A percentile compares a stretch with the other conserved stretches of the same genome.
Conservation (phyloP, 73 alveolate genomes). For the Symbiodinium pilosum region DNA sequence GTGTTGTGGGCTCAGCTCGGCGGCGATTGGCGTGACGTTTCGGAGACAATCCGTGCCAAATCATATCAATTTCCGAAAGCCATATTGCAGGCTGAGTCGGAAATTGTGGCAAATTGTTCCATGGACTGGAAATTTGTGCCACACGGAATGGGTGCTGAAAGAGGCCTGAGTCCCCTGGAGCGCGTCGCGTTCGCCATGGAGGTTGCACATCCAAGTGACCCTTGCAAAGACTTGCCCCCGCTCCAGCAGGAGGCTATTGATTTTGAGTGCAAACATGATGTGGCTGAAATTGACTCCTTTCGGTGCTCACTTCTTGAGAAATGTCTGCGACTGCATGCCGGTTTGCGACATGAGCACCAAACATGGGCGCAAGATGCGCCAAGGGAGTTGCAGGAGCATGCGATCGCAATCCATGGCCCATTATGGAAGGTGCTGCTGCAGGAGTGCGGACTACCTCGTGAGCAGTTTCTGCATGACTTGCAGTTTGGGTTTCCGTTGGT, state of each 20-base stretch:
- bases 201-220: neutral
- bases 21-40: neutral
- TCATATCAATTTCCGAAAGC: neutral
- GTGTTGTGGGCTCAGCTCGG: neutral
- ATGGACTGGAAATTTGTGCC: neutral
- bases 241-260: neutral
- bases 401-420: neutral
- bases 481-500: conserved; percentile 37
- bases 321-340: neutral
- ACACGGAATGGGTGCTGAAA: neutral
- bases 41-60: neutral
- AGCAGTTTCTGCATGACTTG: neutral
- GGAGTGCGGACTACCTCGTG: neutral
- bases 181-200: neutral
- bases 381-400: neutral
- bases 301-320: neutral
- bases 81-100: neutral
- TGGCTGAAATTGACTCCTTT: neutral
- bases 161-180: neutral
- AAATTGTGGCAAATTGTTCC: neutral
- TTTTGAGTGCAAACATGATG: neutral
- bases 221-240: neutral
- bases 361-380: conserved; percentile 4
- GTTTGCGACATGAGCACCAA: neutral
- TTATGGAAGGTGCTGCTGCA: neutral